Evolutionary conservation across 129 eudicot species (phyloP).

Genomic region (Cynara cardunculus): DNA sequence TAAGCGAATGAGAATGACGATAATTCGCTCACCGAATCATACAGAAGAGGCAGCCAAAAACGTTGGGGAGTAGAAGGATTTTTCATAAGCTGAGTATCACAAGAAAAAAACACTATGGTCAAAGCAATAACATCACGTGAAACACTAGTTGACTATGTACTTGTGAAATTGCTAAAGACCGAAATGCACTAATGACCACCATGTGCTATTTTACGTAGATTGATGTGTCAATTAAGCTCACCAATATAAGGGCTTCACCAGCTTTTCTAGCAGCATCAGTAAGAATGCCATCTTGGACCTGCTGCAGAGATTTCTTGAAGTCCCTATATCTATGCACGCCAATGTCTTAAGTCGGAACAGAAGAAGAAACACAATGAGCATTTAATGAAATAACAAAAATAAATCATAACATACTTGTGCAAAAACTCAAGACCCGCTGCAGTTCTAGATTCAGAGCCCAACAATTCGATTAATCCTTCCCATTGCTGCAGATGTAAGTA

Average conservation of each 20-base stretch:
- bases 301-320: constrained; percentile 80
- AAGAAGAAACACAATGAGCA: neutral
- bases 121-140: neutral
- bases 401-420: constrained; percentile 55
- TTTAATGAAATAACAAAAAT: neutral
- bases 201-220: neutral
- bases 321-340: constrained; percentile 73
- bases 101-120: neutral
- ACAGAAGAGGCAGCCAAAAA: constrained; percentile 84
- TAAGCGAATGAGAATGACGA: neutral
- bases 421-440: constrained; percentile 93
- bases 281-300: constrained; percentile 51
- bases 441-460: constrained; percentile 73
- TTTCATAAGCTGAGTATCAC: constrained; percentile 76
- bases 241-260: constrained; percentile 72
- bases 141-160: neutral
- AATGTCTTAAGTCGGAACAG: constrained; percentile 1
- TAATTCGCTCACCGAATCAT: constrained; percentile 69
- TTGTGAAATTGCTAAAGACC: neutral
- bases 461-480: constrained; percentile 92
- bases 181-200: neutral
- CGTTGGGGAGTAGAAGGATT: constrained; percentile 94
- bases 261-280: constrained; percentile 75
- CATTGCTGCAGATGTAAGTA: constrained; percentile 65
- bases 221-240: neutral